Percentiles rank a stretch among this genome's conserved stretches.
phyloP scores from a whole-genome alignment of 169 alveolate genomes.

The Plasmodium blacklocki region DNA sequence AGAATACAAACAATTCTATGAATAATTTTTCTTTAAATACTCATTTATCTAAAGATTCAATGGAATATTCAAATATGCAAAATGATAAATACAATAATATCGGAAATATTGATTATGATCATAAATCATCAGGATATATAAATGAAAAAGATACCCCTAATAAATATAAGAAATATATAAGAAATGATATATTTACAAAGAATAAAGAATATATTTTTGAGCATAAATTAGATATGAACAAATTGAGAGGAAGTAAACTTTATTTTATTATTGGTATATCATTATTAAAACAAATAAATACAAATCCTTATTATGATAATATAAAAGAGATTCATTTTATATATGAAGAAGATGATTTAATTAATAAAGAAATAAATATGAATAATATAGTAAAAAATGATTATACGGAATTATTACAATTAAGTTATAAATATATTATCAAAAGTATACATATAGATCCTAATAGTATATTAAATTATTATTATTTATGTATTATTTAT shows the following conservation, averaged over 20 bases:
- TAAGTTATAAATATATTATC: constrained; percentile 57
- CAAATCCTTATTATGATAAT: constrained; percentile 47
- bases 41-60: too few relatives aligned
- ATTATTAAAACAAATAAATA: constrained; percentile 57
- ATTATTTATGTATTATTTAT: constrained; percentile 58
- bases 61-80: too few relatives aligned
- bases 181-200: not conserved
- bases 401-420: constrained; percentile 28
- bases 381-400: constrained; percentile 57
- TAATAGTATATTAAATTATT: constrained; percentile 49
- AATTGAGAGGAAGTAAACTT: constrained; percentile 55
- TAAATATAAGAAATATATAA: too few relatives aligned
- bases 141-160: too few relatives aligned
- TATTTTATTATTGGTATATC: constrained; percentile 60
- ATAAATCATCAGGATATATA: too few relatives aligned
- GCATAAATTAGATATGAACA: constrained; percentile 34
- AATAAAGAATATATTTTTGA: not conserved
- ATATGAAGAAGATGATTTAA: constrained; percentile 63
- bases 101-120: too few relatives aligned
- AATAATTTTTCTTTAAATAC: not conserved
- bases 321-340: constrained; percentile 46
- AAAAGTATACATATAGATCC: constrained; percentile 51
- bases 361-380: constrained; percentile 52
- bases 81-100: too few relatives aligned
- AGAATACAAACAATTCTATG: too few relatives aligned